A percentile compares a stretch with the other conserved stretches of the same genome.
phyloP scores from a whole-genome alignment of 345 rosid species.

The Abelmoschus esculentus region DNA sequence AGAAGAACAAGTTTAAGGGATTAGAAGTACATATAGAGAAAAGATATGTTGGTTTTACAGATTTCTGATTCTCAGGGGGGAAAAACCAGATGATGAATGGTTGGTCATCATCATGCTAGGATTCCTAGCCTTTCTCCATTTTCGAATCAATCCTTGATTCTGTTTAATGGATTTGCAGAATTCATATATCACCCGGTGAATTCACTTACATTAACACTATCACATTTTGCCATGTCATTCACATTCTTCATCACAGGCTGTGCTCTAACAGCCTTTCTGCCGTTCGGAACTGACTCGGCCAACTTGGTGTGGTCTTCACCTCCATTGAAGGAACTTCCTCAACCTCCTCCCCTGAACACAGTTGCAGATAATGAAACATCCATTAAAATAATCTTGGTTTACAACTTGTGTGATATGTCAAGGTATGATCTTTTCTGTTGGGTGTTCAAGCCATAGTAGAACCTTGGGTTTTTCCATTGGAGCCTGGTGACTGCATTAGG shows the following conservation, averaged over 20 bases:
- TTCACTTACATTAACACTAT: too few species aligned
- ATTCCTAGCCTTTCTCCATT: neutral
- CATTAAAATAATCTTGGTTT: neutral
- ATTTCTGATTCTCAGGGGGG: neutral
- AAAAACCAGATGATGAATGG: too few species aligned
- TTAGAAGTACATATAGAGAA: neutral
- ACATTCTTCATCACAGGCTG: slow-evolving; percentile 80
- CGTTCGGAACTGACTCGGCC: slow-evolving; percentile 27
- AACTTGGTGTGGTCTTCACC: neutral
- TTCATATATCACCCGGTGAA: neutral
- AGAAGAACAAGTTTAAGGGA: too few species aligned
- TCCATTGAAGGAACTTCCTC: neutral
- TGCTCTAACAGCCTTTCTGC: slow-evolving; percentile 35
- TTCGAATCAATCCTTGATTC: neutral
- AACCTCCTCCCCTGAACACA: neutral
- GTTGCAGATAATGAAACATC: neutral
- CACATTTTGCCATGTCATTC: slow-evolving; percentile 30
- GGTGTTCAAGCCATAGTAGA: too few species aligned
- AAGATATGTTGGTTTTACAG: neutral
- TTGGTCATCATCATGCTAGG: neutral
- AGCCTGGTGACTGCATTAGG: slow-evolving; percentile 13
- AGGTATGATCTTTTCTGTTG: neutral
- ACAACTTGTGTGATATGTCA: too few species aligned
- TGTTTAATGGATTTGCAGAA: neutral
- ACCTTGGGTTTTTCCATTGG: too few species aligned